These are phyloP conservation scores for Populus alba DNA, from an alignment of 345 rosid species.

Conservation along the genomic window DNA sequence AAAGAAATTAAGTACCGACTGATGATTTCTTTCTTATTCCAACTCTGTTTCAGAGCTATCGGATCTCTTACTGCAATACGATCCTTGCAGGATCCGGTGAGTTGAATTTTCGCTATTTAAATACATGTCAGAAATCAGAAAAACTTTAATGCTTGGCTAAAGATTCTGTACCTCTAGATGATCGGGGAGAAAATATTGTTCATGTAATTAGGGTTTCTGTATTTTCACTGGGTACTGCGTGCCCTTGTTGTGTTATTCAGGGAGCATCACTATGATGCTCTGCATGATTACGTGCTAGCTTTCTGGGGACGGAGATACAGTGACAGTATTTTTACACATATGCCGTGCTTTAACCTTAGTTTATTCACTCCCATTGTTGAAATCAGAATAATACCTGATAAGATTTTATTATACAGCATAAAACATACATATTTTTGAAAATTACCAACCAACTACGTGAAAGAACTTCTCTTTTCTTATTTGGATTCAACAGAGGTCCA, in stretches of 20 bases:
- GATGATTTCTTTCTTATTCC: background rate
- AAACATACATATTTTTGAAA: no score
- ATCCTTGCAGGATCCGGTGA: background rate
- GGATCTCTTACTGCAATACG: background rate
- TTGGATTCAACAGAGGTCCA: no score
- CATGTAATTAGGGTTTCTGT: background rate
- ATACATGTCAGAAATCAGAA: background rate
- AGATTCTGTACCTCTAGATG: background rate
- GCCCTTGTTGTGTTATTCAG: background rate
- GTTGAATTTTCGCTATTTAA: background rate
- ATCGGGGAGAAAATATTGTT: background rate
- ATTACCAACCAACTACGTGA: no score
- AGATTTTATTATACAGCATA: no score
- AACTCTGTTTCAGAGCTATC: background rate
- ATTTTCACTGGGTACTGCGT: background rate
- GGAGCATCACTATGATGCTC: background rate
- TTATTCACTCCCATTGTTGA: background rate
- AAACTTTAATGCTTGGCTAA: background rate
- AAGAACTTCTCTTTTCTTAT: no score
- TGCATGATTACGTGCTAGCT: background rate
- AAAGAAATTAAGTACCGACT: background rate
- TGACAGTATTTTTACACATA: no score
- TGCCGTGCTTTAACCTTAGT: background rate
- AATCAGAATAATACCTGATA: no score
- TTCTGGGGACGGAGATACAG: background rate